phyloP scores from a whole-genome alignment of 345 rosid genomes.

The Odontarrhena argentea region DNA sequence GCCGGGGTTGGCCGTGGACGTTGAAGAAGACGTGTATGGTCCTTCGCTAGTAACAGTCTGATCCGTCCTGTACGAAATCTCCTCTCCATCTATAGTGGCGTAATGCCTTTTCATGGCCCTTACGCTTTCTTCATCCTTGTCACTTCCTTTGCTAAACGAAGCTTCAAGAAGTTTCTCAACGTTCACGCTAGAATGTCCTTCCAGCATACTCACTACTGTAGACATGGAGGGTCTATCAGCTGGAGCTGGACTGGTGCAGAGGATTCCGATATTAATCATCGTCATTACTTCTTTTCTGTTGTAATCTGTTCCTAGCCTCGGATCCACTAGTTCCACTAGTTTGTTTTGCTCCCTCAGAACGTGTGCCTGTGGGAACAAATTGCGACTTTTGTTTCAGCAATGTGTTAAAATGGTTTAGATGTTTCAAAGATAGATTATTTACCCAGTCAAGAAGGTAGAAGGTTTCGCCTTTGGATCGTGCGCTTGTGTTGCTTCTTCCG shows the following conservation, averaged over 20 bases:
- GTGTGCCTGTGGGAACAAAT: constrained; percentile 37
- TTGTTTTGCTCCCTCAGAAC: constrained; percentile 48
- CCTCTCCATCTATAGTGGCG: constrained; percentile 18
- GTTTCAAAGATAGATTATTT: background rate
- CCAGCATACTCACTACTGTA: constrained; percentile 60
- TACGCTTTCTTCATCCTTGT: constrained; percentile 27
- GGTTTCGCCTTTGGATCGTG: constrained; percentile 35
- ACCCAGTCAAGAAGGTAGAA: constrained; percentile 59
- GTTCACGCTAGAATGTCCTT: constrained; percentile 45
- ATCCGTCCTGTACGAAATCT: constrained; percentile 5
- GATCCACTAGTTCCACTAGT: constrained; percentile 47
- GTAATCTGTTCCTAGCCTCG: constrained; percentile 46
- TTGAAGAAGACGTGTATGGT: constrained; percentile 37
- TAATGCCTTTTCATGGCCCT: constrained; percentile 45
- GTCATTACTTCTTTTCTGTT: constrained; percentile 49
- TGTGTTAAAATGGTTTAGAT: background rate
- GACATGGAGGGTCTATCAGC: constrained; percentile 57
- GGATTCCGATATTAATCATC: constrained; percentile 52
- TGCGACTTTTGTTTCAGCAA: background rate
- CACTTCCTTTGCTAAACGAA: constrained; percentile 31
- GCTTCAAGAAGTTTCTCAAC: constrained; percentile 40
- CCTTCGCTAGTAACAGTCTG: constrained; percentile 33
- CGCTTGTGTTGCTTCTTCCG: constrained; percentile 48
- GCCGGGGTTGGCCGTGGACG: constrained; percentile 37
- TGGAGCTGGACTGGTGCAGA: constrained; percentile 48